Conservation (phyloP, 1,284 basidiomycete species). For the Cryptococcus neoformans region DNA sequence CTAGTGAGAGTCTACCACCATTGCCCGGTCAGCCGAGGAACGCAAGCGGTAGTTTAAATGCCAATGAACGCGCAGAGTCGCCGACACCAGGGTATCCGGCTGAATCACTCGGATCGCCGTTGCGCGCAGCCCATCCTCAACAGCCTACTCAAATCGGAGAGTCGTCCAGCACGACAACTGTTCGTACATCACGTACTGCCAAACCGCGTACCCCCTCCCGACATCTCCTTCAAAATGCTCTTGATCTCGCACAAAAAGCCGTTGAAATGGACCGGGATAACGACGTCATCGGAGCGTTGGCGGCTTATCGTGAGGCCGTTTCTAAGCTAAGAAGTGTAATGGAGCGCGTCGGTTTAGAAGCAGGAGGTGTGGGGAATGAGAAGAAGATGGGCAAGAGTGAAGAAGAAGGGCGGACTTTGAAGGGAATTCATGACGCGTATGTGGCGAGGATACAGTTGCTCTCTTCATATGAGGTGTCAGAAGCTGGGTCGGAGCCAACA, state of each 20-base stretch:
- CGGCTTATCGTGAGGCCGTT: constrained; percentile 48
- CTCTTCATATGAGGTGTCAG: constrained; percentile 27
- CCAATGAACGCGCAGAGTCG: too few relatives aligned
- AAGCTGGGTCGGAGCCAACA: neutral
- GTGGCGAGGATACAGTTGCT: constrained; percentile 44
- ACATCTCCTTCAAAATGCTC: constrained; percentile 45
- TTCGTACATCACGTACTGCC: neutral
- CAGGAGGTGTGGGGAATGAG: constrained; percentile 10
- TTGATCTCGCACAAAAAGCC: constrained; percentile 43
- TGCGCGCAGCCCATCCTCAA: too few relatives aligned
- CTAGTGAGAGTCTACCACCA: constrained; percentile 9
- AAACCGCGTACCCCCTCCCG: constrained; percentile 37
- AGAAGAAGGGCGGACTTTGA: constrained; percentile 47
- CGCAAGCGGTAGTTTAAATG: too few relatives aligned
- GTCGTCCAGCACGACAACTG: too few relatives aligned
- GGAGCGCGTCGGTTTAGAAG: constrained; percentile 46
- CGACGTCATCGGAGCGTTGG: constrained; percentile 46
- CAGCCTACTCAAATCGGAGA: too few relatives aligned
- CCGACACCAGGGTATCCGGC: too few relatives aligned
- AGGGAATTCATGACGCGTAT: constrained; percentile 50
- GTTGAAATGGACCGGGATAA: constrained; percentile 51
- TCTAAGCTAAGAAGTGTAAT: constrained; percentile 45
- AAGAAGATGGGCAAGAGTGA: constrained; percentile 29
- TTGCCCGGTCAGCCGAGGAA: neutral
- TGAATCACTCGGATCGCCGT: too few relatives aligned